Percentiles rank a stretch among this genome's conserved stretches.
phyloP scores from a whole-genome alignment of 2,329 filamentous ascomycete species.

The Stachybotrys chartarum region DNA sequence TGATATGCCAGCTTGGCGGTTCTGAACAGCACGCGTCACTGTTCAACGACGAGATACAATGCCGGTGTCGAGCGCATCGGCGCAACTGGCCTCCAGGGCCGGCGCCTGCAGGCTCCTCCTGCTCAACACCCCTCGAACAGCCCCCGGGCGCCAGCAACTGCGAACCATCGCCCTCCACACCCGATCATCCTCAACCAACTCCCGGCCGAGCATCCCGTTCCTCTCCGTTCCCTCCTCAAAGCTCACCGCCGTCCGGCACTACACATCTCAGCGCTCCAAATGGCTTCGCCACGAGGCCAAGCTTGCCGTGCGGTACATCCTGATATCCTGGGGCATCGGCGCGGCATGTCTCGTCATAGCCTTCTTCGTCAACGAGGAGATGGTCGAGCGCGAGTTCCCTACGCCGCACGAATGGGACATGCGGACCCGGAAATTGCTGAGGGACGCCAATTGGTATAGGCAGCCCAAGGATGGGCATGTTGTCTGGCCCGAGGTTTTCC shows the following conservation, averaged over 20 bases:
- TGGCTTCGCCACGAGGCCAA: conserved; percentile 66
- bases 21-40: conserved; percentile 7
- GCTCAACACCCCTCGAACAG: conserved; percentile 9
- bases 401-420: conserved; percentile 79
- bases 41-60: background rate
- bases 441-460: conserved; percentile 54
- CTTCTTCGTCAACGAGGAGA: conserved; percentile 65
- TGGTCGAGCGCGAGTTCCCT: conserved; percentile 67
- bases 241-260: conserved; percentile 56
- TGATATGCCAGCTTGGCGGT: background rate
- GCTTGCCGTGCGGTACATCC: conserved; percentile 60
- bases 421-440: conserved; percentile 59
- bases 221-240: conserved; percentile 40
- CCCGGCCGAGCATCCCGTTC: conserved; percentile 36
- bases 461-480: conserved; percentile 44
- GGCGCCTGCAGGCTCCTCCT: conserved; percentile 25
- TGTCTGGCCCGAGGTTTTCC: conserved; percentile 63
- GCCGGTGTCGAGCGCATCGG: conserved; percentile 9
- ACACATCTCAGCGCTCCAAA: conserved; percentile 70
- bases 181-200: conserved; percentile 18
- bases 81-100: conserved; percentile 5
- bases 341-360: conserved; percentile 53
- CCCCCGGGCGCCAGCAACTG: conserved; percentile 10
- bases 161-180: conserved; percentile 19
- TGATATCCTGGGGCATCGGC: conserved; percentile 58